These are phyloP conservation scores for Saccharum spontaneum DNA, from an alignment of 176 grass and related monocot species.

Conservation along the genomic window DNA sequence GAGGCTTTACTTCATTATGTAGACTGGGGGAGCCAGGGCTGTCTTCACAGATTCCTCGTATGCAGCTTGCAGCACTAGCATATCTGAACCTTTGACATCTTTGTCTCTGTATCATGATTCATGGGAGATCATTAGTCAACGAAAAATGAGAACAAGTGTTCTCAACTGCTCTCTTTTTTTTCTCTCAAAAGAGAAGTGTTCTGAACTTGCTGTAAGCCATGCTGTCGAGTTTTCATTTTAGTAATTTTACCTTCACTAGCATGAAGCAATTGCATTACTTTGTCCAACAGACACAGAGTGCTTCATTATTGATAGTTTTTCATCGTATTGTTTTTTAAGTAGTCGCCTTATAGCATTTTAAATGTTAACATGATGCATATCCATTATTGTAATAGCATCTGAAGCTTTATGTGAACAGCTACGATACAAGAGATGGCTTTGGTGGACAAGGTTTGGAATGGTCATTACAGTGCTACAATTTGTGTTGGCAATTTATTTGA, in stretches of 20 bases:
- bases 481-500: slow-evolving; percentile 67
- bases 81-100: neutral
- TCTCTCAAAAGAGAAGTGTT: neutral
- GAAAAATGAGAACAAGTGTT: slow-evolving; percentile 10
- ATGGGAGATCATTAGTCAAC: neutral
- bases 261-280: neutral
- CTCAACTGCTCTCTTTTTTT: neutral
- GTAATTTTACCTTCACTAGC: slow-evolving; percentile 6
- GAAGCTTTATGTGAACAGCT: slow-evolving; percentile 45
- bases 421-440: slow-evolving; percentile 89
- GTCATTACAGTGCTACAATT: slow-evolving; percentile 70
- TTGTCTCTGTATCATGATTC: neutral
- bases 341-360: neutral
- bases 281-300: neutral
- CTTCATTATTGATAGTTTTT: neutral
- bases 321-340: neutral
- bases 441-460: slow-evolving; percentile 88
- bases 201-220: neutral
- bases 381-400: neutral
- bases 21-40: slow-evolving; percentile 4
- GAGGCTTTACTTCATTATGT: slow-evolving; percentile 41
- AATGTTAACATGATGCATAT: neutral
- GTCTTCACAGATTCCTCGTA: neutral
- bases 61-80: neutral
- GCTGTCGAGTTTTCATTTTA: neutral